Percentiles rank a stretch among this genome's conserved stretches.
These are phyloP conservation scores for Citrus inodora DNA, from an alignment of 345 rosid genomes.

Conservation along the genomic window DNA sequence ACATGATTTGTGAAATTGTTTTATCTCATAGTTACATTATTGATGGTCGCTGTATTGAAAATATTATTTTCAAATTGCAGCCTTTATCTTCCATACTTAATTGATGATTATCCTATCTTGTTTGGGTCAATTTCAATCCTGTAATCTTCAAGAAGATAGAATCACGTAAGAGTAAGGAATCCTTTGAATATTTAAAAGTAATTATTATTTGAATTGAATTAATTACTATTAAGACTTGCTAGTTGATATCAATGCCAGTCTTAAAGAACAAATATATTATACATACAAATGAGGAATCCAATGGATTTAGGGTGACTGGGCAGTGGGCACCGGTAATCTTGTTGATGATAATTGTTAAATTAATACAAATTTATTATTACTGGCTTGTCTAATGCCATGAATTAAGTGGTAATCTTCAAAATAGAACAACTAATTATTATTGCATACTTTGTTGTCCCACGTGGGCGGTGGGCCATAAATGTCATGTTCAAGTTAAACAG, in stretches of 20 bases:
- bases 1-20: background rate
- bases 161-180: background rate
- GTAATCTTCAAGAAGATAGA: background rate
- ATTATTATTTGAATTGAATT: no score
- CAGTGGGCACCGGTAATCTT: background rate
- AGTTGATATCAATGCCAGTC: background rate
- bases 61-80: background rate
- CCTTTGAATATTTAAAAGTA: background rate
- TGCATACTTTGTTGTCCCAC: background rate
- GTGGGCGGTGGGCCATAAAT: background rate
- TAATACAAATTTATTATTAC: no score
- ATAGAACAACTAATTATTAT: background rate
- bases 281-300: background rate
- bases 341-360: background rate
- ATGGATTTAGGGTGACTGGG: background rate
- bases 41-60: background rate
- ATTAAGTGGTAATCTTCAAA: background rate
- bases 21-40: background rate
- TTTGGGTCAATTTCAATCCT: background rate
- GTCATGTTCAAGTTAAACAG: no score
- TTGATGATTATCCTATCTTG: background rate
- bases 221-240: background rate
- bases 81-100: background rate
- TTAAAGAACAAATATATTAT: no score
- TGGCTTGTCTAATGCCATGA: background rate